phyloP scores from a whole-genome alignment of 1,284 basidiomycete species.

The Ganoderma multipileum region DNA sequence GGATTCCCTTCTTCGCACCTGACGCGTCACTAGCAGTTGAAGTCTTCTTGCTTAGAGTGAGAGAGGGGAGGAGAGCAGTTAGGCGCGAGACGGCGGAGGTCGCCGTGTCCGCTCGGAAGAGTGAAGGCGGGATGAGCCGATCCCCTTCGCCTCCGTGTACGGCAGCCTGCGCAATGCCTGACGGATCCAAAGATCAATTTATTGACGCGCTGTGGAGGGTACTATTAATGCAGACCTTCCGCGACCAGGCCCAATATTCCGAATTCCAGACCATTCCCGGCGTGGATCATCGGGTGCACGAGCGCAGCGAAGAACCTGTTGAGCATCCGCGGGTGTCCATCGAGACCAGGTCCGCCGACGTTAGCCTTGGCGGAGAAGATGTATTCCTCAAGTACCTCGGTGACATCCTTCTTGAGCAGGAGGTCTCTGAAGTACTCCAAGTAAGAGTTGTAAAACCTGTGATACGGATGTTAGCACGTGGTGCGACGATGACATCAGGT shows the following conservation, averaged over 20 bases:
- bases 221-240: slow-evolving; percentile 53
- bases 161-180: slow-evolving; percentile 46
- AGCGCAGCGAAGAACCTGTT: slow-evolving; percentile 63
- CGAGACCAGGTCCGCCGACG: slow-evolving; percentile 34
- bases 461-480: neutral
- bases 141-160: slow-evolving; percentile 35
- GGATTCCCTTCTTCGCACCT: neutral
- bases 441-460: slow-evolving; percentile 66
- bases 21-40: neutral
- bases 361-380: slow-evolving; percentile 64
- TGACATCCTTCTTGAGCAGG: slow-evolving; percentile 50
- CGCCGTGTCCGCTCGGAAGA: slow-evolving; percentile 32
- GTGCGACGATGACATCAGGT: neutral
- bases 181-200: neutral
- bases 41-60: neutral
- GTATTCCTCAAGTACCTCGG: slow-evolving; percentile 57
- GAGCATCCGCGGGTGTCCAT: slow-evolving; percentile 54
- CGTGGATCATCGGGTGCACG: slow-evolving; percentile 70
- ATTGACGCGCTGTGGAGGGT: neutral
- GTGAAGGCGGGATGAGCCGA: slow-evolving; percentile 34
- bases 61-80: neutral
- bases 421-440: slow-evolving; percentile 59
- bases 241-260: slow-evolving; percentile 64
- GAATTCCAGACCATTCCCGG: slow-evolving; percentile 71
- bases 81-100: slow-evolving; percentile 4